Percentiles rank a stretch among this genome's conserved stretches.
Conservation (phyloP, 2,329 filamentous ascomycete genomes). For the Amylocarpus encephaloides region DNA sequence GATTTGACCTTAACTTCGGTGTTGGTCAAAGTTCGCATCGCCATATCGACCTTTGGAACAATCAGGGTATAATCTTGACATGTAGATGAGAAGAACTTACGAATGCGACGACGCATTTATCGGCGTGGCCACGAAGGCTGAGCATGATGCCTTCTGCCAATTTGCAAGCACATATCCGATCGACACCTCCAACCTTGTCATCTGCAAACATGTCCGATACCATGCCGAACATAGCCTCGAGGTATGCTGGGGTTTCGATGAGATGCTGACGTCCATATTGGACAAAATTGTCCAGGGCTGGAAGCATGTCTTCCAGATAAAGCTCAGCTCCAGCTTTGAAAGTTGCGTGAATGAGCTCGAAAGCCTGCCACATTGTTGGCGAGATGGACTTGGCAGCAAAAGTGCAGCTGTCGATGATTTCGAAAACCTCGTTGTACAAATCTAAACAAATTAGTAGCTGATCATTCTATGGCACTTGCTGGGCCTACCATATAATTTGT, state of each 20-base stretch:
- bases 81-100: constrained; percentile 14
- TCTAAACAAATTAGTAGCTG: constrained; percentile 43
- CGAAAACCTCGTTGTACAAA: constrained; percentile 95
- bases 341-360: constrained; percentile 91
- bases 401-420: constrained; percentile 98
- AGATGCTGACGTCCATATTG: constrained; percentile 81
- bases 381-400: constrained; percentile 96
- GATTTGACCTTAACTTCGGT: constrained; percentile 83
- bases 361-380: constrained; percentile 96
- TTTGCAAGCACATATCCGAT: constrained; percentile 96
- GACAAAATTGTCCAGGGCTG: constrained; percentile 95
- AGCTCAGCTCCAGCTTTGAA: constrained; percentile 97
- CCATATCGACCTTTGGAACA: constrained; percentile 56
- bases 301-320: constrained; percentile 98
- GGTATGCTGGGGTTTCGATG: constrained; percentile 75
- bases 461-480: background rate
- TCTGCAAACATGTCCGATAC: constrained; percentile 92
- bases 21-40: constrained; percentile 73
- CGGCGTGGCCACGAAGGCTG: constrained; percentile 80
- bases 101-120: constrained; percentile 83
- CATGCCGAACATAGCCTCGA: constrained; percentile 87
- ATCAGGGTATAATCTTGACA: constrained; percentile 9
- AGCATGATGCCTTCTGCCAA: constrained; percentile 96
- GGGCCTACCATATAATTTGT: constrained; percentile 82
- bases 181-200: constrained; percentile 85